These are phyloP conservation scores for Trichosanthes truncata DNA, from an alignment of 306 rosid species.

Conservation along the genomic window DNA sequence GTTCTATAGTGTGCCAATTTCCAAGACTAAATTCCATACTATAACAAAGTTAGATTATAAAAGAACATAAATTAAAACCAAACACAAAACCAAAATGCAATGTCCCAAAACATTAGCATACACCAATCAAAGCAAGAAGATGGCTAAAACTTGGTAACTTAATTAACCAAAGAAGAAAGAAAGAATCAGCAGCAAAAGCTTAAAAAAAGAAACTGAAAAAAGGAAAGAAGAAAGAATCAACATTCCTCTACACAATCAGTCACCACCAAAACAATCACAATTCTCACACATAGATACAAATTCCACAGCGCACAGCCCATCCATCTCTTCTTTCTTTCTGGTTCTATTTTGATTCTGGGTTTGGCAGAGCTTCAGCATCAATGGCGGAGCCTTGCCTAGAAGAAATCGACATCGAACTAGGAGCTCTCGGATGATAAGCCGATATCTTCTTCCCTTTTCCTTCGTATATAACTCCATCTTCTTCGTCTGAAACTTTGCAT, in stretches of 20 bases:
- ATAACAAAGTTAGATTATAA: no score
- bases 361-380: conserved; percentile 24
- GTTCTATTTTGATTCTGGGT: background rate
- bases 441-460: conserved; percentile 53
- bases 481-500: conserved; percentile 43
- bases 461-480: conserved; percentile 33
- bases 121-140: no score
- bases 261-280: background rate
- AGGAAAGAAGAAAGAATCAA: background rate
- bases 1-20: no score
- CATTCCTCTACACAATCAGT: background rate
- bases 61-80: no score
- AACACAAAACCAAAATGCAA: no score
- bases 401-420: conserved; percentile 13
- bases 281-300: background rate
- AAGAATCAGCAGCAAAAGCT: background rate
- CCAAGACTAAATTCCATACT: no score
- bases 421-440: conserved; percentile 45
- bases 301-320: background rate
- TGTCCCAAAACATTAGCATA: no score
- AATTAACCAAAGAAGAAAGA: background rate
- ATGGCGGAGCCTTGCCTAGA: conserved; percentile 29
- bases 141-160: no score
- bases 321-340: no score
- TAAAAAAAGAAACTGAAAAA: background rate